Evolutionary conservation across 2,329 filamentous ascomycete species (phyloP).

Genomic region (Ophiognomonia clavigignenti-juglandacearum): DNA sequence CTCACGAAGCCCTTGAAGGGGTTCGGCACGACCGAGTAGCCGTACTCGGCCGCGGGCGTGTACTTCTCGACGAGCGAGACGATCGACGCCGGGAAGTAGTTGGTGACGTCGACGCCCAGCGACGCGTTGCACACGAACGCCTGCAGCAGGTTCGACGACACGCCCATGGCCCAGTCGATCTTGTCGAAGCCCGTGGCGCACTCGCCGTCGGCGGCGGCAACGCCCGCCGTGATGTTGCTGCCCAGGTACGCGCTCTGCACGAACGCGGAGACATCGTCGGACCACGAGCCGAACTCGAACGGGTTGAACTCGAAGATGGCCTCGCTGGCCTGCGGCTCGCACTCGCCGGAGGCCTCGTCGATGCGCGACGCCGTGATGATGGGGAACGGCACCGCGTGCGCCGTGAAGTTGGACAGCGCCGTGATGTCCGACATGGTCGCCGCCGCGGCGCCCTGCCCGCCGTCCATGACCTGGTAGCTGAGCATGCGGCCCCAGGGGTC

Average conservation of each 20-base stretch:
- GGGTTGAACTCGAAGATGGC: slow-evolving; percentile 39
- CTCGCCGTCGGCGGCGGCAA: slow-evolving; percentile 14
- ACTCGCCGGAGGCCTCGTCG: slow-evolving; percentile 12
- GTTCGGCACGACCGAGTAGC: slow-evolving; percentile 29
- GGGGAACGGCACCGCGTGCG: slow-evolving; percentile 16
- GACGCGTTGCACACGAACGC: slow-evolving; percentile 11
- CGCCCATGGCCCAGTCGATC: slow-evolving; percentile 41
- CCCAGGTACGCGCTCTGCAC: slow-evolving; percentile 37
- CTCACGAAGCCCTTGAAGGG: slow-evolving; percentile 36
- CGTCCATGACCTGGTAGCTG: slow-evolving; percentile 10
- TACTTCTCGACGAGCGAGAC: slow-evolving; percentile 25
- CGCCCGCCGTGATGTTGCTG: slow-evolving; percentile 27
- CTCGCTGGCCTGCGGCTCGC: slow-evolving; percentile 20
- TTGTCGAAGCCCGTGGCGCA: slow-evolving; percentile 43
- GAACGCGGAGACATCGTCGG: slow-evolving; percentile 31
- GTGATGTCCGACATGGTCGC: slow-evolving; percentile 7
- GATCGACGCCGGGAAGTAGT: slow-evolving; percentile 11
- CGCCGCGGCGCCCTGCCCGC: slow-evolving; percentile 3
- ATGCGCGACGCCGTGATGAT: slow-evolving; percentile 19
- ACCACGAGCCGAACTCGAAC: slow-evolving; percentile 41
- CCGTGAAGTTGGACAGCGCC: slow-evolving; percentile 10
- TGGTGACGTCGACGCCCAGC: slow-evolving; percentile 6
- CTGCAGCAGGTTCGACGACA: slow-evolving; percentile 37
- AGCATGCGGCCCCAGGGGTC: slow-evolving; percentile 14
- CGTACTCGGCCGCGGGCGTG: slow-evolving; percentile 12